These are phyloP conservation scores for Daldinia loculata DNA, from an alignment of 495 filamentous ascomycete species.

Conservation along the genomic window DNA sequence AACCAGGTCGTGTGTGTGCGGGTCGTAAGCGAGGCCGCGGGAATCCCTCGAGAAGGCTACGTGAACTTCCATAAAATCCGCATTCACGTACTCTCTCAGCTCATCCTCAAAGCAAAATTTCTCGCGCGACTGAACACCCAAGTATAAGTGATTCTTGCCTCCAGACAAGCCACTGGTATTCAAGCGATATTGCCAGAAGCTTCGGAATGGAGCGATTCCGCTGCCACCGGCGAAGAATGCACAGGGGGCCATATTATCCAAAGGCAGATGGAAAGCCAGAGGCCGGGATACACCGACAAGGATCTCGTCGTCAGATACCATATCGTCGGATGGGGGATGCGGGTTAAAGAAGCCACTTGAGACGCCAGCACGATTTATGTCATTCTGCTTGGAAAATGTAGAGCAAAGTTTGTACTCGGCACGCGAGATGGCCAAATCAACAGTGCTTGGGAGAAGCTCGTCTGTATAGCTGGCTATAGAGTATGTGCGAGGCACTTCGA, in stretches of 20 bases:
- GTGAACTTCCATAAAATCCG: conserved; percentile 60
- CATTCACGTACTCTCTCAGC: conserved; percentile 55
- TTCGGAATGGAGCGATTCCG: conserved; percentile 61
- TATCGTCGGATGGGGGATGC: conserved; percentile 45
- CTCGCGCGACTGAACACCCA: conserved; percentile 60
- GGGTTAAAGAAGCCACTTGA: conserved; percentile 62
- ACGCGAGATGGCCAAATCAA: conserved; percentile 58
- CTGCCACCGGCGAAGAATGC: conserved; percentile 62
- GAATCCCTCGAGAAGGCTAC: conserved; percentile 60
- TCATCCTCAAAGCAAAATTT: conserved; percentile 63
- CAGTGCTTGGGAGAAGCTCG: conserved; percentile 57
- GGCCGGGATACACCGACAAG: conserved; percentile 60
- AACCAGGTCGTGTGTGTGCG: conserved; percentile 49
- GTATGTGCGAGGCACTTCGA: conserved; percentile 61
- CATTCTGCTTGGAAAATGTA: conserved; percentile 48
- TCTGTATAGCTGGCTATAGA: conserved; percentile 57
- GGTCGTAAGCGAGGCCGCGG: conserved; percentile 56
- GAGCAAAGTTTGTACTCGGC: conserved; percentile 57
- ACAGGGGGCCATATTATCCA: conserved; percentile 55
- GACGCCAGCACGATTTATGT: conserved; percentile 52
- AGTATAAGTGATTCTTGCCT: conserved; percentile 58
- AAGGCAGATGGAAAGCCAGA: conserved; percentile 59
- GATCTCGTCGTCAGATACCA: conserved; percentile 51
- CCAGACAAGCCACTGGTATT: conserved; percentile 46
- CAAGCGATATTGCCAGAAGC: conserved; percentile 59